These are phyloP conservation scores for Artemisia annua DNA, from an alignment of 129 eudicot genomes.

Conservation along the genomic window DNA sequence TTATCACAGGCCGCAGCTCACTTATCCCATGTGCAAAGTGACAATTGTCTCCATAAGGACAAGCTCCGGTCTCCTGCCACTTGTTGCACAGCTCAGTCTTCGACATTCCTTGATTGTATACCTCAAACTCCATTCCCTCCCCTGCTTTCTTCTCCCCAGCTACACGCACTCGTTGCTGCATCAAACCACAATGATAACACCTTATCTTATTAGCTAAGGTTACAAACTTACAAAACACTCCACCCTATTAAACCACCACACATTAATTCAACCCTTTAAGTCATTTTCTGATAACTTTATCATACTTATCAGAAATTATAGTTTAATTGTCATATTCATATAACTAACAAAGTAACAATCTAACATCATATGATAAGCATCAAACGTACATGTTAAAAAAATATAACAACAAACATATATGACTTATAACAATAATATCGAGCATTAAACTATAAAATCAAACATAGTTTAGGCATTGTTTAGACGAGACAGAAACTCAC, in stretches of 20 bases:
- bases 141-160: slow-evolving; percentile 52
- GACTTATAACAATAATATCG: too few species aligned
- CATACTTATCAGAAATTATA: background rate
- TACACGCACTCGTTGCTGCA: slow-evolving; percentile 56
- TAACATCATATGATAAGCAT: background rate
- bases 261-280: background rate
- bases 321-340: background rate
- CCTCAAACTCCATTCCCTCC: slow-evolving; percentile 66
- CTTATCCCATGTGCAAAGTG: slow-evolving; percentile 82
- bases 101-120: slow-evolving; percentile 84
- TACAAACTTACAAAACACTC: background rate
- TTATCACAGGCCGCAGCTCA: slow-evolving; percentile 86
- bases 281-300: too few species aligned
- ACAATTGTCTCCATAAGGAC: slow-evolving; percentile 80
- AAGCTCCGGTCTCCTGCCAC: slow-evolving; percentile 84
- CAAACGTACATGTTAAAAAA: too few species aligned
- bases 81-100: slow-evolving; percentile 94
- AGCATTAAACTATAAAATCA: too few species aligned
- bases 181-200: slow-evolving; percentile 19
- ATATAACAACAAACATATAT: background rate
- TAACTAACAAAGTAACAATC: background rate
- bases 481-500: slow-evolving; percentile 37
- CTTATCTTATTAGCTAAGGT: slow-evolving; percentile 15
- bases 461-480: background rate
- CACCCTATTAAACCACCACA: slow-evolving; percentile 1